Base-by-base conservation (phyloP, 352 stramenopile species). In the Phytophthora citricola region DNA sequence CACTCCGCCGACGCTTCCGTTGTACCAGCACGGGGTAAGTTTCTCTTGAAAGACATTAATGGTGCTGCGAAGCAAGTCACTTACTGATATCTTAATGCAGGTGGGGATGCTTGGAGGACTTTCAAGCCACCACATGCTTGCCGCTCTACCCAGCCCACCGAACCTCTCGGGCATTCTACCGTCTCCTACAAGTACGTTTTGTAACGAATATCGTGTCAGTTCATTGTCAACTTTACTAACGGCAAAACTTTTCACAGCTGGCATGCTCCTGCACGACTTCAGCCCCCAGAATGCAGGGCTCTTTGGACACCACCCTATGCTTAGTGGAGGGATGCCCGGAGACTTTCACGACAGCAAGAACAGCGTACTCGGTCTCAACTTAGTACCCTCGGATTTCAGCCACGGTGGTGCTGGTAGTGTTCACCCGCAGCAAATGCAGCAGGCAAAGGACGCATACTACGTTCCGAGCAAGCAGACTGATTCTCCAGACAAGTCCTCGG, bases 241-340 rank as follows among this genome's bases (percentile, higher is more conserved):
- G 9, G 54, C 12, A 40, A 43, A 4, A 20, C 15, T 62, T 58
- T 72, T 47, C 54, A 17, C 34, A 87, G 83, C 85, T 1, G 87
- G 76, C 34, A 92, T 93, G 85, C 71, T 93, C 9, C 69, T 93
- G 27, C 83, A 93, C 45, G 85, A 93, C 7, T 92, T 93, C 63
- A 93, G 83, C 29, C 79, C 83, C 1, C 81, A 89, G 54, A 81
- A 83, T 51, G 73, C 58, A 29, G 69, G 73, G 17, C 65, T 86
- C 6, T 83, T 81, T 50, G 75, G 76, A 34, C 78, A 91, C 27
- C 78, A 88, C 50, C 60, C 63, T 17, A 76, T 83, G 59, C 63
- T 71, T 26, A 20, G 58, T 52, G 50, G 63, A 44, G 52, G 62
- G 1, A 55, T 78, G 32, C 32, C 64, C 2, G 62, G 55, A 40